These are phyloP conservation scores for Solanum sejunctum DNA, from an alignment of 257 asterid genomes.

Conservation along the genomic window DNA sequence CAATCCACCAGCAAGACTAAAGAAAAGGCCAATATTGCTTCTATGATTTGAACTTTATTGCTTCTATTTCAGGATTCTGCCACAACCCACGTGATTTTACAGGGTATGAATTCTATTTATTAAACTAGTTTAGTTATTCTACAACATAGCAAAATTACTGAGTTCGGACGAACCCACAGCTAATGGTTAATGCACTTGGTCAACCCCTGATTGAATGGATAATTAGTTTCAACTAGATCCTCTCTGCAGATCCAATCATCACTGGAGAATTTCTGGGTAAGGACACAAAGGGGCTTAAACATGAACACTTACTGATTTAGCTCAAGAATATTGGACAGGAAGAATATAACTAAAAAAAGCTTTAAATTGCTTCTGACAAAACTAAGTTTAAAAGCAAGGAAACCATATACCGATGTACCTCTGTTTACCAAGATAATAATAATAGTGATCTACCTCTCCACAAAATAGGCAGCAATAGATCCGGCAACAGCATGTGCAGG, in stretches of 20 bases:
- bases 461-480: constrained; percentile 48
- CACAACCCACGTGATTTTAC: background rate
- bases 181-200: background rate
- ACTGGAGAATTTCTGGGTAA: background rate
- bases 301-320: background rate
- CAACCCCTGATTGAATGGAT: background rate
- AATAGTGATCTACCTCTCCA: constrained; percentile 44
- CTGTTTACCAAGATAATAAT: constrained; percentile 2
- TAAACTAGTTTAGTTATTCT: background rate
- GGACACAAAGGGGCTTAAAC: background rate
- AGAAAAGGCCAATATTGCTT: background rate
- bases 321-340: background rate
- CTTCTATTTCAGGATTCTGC: background rate
- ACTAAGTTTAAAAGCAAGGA: background rate
- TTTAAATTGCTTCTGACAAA: background rate
- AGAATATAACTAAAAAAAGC: background rate
- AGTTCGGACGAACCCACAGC: background rate
- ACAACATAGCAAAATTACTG: background rate
- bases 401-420: constrained; percentile 24
- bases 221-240: background rate
- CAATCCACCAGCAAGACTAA: background rate
- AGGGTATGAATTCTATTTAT: background rate
- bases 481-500: constrained; percentile 90
- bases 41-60: background rate
- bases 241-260: background rate